A percentile compares a stretch with the other conserved stretches of the same genome.
Evolutionary conservation across 2,329 filamentous ascomycete genomes (phyloP).

Genomic region (Alternaria novae-zelandiae): DNA sequence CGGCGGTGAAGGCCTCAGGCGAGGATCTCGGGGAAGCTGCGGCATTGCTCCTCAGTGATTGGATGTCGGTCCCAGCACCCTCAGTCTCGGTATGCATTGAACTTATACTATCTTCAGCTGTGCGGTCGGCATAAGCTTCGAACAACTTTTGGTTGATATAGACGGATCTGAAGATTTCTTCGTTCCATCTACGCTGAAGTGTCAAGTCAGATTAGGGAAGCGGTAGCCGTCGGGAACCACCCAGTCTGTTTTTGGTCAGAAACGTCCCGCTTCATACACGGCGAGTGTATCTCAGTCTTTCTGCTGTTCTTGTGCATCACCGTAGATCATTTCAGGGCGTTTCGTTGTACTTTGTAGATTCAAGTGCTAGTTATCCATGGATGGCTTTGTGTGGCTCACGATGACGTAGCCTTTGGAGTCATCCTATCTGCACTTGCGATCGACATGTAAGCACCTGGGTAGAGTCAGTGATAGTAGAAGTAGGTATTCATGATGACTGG

Average conservation of each 20-base stretch:
- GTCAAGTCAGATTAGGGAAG: not conserved
- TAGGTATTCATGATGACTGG: not conserved
- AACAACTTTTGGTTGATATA: not conserved
- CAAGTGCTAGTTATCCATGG: not conserved
- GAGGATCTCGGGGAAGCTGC: slow-evolving; percentile 31
- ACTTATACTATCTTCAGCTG: not conserved
- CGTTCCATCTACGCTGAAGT: not conserved
- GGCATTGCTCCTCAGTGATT: slow-evolving; percentile 32
- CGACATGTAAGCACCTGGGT: not conserved
- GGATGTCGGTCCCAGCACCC: slow-evolving; percentile 6
- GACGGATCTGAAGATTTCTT: not conserved
- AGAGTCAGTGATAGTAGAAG: not conserved
- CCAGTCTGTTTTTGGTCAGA: not conserved
- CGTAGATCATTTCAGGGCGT: not conserved
- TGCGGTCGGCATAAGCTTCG: not conserved
- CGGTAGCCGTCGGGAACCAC: not conserved
- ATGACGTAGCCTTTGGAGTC: not conserved
- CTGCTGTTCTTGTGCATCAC: not conserved
- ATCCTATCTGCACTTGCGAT: not conserved
- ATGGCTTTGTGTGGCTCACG: not conserved
- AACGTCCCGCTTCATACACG: not conserved
- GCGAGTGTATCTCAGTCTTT: not conserved
- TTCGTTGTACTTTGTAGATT: not conserved
- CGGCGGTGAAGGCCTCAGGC: slow-evolving; percentile 6
- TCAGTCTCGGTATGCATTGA: not conserved